A percentile compares a stretch with the other conserved stretches of the same genome.
phyloP scores from a whole-genome alignment of 768 basidiomycete genomes.

The Suillus spraguei region DNA sequence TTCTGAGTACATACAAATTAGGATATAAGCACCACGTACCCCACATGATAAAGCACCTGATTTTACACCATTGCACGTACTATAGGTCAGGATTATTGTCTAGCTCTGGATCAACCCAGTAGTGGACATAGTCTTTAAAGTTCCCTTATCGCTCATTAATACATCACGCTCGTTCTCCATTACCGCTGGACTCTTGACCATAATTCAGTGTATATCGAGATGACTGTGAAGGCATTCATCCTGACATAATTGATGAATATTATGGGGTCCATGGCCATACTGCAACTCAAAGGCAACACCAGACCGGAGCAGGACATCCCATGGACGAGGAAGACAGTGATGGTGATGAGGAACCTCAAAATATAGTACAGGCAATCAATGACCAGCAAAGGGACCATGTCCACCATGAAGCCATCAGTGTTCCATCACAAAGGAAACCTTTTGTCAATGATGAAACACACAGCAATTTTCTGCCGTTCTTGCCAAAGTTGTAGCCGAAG shows the following conservation, averaged over 20 bases:
- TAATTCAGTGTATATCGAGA: constrained; percentile 15
- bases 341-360: not conserved
- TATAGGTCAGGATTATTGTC: too few relatives aligned
- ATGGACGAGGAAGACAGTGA: constrained; percentile 10
- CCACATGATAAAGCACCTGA: too few relatives aligned
- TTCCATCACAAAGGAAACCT: constrained; percentile 13
- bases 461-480: constrained; percentile 8
- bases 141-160: too few relatives aligned
- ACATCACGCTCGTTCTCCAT: too few relatives aligned
- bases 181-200: too few relatives aligned
- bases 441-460: constrained; percentile 13
- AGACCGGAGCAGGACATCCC: constrained; percentile 12
- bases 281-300: not conserved
- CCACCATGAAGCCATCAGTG: constrained; percentile 1
- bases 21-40: too few relatives aligned
- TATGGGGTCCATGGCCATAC: constrained; percentile 14
- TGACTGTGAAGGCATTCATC: constrained; percentile 19
- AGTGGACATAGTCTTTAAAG: too few relatives aligned
- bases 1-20: too few relatives aligned
- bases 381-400: constrained; percentile 9
- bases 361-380: not conserved
- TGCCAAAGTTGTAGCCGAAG: not conserved
- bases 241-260: constrained; percentile 20
- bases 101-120: too few relatives aligned
- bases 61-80: too few relatives aligned